Percentiles rank a stretch among this genome's conserved stretches.
Conservation (phyloP, 306 rosid species). For the Citrullus colocynthis region DNA sequence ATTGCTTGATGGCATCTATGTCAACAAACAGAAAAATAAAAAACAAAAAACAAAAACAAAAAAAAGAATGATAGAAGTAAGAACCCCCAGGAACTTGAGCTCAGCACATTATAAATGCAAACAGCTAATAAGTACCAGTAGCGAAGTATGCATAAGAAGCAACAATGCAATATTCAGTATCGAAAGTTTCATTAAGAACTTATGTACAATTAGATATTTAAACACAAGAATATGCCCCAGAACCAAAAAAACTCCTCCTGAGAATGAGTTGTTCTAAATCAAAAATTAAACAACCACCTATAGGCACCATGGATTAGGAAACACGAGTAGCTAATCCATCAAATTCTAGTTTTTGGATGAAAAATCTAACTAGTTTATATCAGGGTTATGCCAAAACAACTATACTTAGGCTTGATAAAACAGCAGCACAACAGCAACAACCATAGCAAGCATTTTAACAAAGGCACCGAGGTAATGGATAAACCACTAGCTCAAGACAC, state of each 20-base stretch:
- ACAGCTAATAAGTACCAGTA: neutral
- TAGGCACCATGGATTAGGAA: neutral
- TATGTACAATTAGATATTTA: neutral
- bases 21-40: neutral
- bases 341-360: neutral
- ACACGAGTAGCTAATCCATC: neutral
- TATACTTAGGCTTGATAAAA: neutral
- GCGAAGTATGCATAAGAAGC: neutral
- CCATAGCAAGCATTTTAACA: neutral
- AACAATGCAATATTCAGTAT: neutral
- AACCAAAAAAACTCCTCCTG: neutral
- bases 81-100: neutral
- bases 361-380: neutral
- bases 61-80: neutral
- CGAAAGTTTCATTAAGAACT: neutral
- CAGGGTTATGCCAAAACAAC: neutral
- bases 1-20: constrained; percentile 34
- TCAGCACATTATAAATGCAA: neutral
- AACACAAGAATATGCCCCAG: neutral
- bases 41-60: neutral
- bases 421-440: neutral
- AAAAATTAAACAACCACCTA: neutral
- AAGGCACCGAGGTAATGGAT: neutral
- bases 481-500: neutral
- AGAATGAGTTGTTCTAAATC: neutral